Evolutionary conservation across 176 grass and related monocot genomes (phyloP).

Genomic region (Stipa capillata): DNA sequence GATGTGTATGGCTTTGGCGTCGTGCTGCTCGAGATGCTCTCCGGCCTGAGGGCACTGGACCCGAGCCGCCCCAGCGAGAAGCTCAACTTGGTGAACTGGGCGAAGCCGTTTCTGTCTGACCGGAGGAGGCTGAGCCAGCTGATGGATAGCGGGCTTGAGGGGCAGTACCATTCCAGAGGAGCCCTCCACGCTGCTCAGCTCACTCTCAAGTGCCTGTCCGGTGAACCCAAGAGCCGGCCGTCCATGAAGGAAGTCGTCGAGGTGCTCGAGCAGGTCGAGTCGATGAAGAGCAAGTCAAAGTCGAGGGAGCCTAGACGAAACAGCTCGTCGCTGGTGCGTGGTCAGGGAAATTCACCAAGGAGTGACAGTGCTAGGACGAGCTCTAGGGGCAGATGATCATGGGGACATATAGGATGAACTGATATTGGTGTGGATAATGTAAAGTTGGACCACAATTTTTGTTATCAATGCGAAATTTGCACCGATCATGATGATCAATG

Average conservation of each 20-base stretch:
- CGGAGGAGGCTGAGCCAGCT: slow-evolving; percentile 58
- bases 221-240: slow-evolving; percentile 64
- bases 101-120: slow-evolving; percentile 55
- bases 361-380: slow-evolving; percentile 17
- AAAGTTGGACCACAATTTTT: slow-evolving; percentile 29
- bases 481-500: slow-evolving; percentile 18
- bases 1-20: slow-evolving; percentile 88
- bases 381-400: slow-evolving; percentile 25
- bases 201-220: slow-evolving; percentile 58
- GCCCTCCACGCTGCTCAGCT: slow-evolving; percentile 58
- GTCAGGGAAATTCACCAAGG: slow-evolving; percentile 5
- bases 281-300: slow-evolving; percentile 41
- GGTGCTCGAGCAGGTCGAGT: slow-evolving; percentile 54
- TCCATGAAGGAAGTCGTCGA: slow-evolving; percentile 93
- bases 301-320: slow-evolving; percentile 18
- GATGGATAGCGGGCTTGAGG: slow-evolving; percentile 65
- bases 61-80: slow-evolving; percentile 19
- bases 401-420: neutral
- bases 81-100: slow-evolving; percentile 67
- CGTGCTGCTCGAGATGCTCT: slow-evolving; percentile 77
- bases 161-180: slow-evolving; percentile 72
- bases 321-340: slow-evolving; percentile 6
- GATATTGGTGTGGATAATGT: slow-evolving; percentile 27
- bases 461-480: slow-evolving; percentile 20
- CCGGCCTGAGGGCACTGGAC: slow-evolving; percentile 61